phyloP scores from a whole-genome alignment of 2,329 filamentous ascomycete genomes.

The Sporothrix brunneoviolacea region DNA sequence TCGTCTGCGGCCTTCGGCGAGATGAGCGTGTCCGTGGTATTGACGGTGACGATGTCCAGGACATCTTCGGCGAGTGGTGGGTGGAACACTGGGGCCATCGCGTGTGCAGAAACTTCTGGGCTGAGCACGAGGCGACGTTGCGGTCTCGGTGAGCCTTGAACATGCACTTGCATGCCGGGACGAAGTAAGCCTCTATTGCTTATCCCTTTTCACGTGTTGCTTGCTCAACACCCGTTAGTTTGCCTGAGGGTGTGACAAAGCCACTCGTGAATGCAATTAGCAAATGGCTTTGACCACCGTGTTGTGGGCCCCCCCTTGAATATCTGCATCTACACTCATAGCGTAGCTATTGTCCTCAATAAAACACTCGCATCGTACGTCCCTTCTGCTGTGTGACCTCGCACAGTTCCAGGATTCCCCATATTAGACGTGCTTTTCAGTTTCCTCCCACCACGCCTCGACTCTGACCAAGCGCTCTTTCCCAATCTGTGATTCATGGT shows the following conservation, averaged over 20 bases:
- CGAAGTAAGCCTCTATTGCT: no score
- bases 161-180: not conserved
- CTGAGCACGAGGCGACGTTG: constrained; percentile 63
- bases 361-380: not conserved
- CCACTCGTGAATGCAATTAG: no score
- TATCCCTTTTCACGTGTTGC: no score
- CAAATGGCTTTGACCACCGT: not conserved
- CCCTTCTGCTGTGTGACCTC: not conserved
- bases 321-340: not conserved
- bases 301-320: not conserved
- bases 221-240: not conserved
- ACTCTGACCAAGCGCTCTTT: no score
- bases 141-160: constrained; percentile 28
- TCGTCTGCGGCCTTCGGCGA: constrained; percentile 80
- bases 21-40: constrained; percentile 75
- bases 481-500: no score
- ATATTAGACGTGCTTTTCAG: not conserved
- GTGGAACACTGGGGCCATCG: constrained; percentile 78
- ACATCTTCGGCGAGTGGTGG: constrained; percentile 98
- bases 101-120: constrained; percentile 80
- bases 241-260: no score
- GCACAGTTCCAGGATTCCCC: not conserved
- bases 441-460: no score
- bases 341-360: not conserved
- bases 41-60: constrained; percentile 64